Evolutionary conservation across 1,139 yeast genomes (phyloP).

Genomic region (Candida tropicalis): DNA sequence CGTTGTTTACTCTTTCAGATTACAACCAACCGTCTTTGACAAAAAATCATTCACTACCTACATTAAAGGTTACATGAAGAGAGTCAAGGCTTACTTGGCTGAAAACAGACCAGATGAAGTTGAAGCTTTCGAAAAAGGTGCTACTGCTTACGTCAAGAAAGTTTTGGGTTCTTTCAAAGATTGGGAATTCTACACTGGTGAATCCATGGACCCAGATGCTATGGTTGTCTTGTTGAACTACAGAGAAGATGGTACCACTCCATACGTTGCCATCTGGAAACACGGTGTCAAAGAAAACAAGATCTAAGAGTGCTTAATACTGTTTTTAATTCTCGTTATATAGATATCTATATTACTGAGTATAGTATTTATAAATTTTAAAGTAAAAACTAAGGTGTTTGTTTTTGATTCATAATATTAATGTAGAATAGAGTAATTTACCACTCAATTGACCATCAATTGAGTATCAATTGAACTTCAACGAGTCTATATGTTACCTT

Average conservation of each 20-base stretch:
- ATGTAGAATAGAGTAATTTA: too few species aligned
- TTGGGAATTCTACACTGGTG: conserved; percentile 99
- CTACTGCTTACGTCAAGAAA: conserved; percentile 93
- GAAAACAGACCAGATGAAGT: conserved; percentile 87
- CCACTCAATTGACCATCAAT: too few species aligned
- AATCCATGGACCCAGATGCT: conserved; percentile 99
- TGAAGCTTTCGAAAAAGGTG: conserved; percentile 94
- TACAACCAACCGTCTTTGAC: conserved; percentile 93
- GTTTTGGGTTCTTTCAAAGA: conserved; percentile 92
- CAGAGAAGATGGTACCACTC: conserved; percentile 99
- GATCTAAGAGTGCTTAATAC: conserved; percentile 54
- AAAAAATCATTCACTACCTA: conserved; percentile 94
- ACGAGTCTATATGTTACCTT: too few species aligned
- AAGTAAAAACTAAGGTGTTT: conserved; percentile 5
- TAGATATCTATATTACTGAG: conserved; percentile 8
- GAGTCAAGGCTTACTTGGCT: conserved; percentile 83
- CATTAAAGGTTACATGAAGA: conserved; percentile 99
- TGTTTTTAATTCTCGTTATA: conserved; percentile 12
- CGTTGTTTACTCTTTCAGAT: conserved; percentile 97
- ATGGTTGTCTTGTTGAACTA: conserved; percentile 98
- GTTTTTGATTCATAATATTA: too few species aligned
- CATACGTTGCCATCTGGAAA: conserved; percentile 97
- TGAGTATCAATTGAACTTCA: conserved; percentile 2
- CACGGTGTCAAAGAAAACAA: conserved; percentile 91
- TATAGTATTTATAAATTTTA: conserved; percentile 7